Percentiles rank a stretch among this genome's conserved stretches.
Evolutionary conservation across 495 filamentous ascomycete species (phyloP).

Genomic region (Entonaema liquescens): DNA sequence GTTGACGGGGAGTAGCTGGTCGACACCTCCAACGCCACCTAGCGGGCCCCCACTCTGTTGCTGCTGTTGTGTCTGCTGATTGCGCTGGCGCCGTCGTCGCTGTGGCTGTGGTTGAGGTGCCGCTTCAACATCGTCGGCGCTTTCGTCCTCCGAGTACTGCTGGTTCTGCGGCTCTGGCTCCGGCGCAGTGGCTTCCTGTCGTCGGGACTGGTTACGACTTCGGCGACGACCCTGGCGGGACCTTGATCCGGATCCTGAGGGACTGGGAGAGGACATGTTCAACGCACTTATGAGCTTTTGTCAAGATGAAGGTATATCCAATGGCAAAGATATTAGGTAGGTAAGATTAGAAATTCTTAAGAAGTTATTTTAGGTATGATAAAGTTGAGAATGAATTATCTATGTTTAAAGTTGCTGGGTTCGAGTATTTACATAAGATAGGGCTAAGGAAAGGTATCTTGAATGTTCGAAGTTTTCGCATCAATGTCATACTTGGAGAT

Average conservation of each 20-base stretch:
- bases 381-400: neutral
- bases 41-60: slow-evolving; percentile 61
- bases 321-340: neutral
- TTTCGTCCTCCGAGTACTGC: slow-evolving; percentile 46
- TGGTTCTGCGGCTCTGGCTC: slow-evolving; percentile 46
- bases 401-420: neutral
- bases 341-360: neutral
- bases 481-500: slow-evolving; percentile 17
- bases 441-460: neutral
- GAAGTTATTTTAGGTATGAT: neutral
- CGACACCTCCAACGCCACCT: slow-evolving; percentile 56
- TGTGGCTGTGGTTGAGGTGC: slow-evolving; percentile 41
- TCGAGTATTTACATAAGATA: slow-evolving; percentile 25
- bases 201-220: slow-evolving; percentile 38
- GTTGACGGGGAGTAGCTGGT: slow-evolving; percentile 54
- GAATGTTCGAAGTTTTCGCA: neutral
- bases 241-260: slow-evolving; percentile 31
- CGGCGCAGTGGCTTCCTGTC: slow-evolving; percentile 49
- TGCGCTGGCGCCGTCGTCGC: slow-evolving; percentile 43
- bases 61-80: slow-evolving; percentile 49
- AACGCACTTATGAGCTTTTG: neutral
- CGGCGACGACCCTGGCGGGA: slow-evolving; percentile 36
- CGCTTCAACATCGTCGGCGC: slow-evolving; percentile 54
- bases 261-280: slow-evolving; percentile 40
- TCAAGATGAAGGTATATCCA: neutral